These are phyloP conservation scores for Aspergillus brasiliensis DNA, from an alignment of 2,329 filamentous ascomycete genomes.

Conservation along the genomic window DNA sequence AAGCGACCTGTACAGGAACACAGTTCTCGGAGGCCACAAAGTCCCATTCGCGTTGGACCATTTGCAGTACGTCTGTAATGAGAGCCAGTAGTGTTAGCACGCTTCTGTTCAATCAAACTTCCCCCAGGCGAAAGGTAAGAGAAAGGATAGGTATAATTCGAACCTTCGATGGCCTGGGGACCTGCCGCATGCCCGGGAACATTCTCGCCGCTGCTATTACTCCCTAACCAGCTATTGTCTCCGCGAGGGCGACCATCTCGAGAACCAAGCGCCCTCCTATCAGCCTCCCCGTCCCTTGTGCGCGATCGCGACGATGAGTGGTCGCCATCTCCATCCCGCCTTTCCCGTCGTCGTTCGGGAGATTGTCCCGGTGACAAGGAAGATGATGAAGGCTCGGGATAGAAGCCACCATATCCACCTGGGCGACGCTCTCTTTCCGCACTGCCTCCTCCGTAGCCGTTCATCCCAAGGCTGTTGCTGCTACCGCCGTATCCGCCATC, in stretches of 20 bases:
- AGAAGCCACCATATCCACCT: constrained; percentile 50
- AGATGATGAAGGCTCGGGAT: constrained; percentile 33
- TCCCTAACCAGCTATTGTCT: constrained; percentile 25
- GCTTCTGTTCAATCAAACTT: background rate
- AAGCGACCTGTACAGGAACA: constrained; percentile 88
- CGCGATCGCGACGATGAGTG: constrained; percentile 38
- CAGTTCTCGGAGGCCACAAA: constrained; percentile 88
- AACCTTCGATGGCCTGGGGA: constrained; percentile 42
- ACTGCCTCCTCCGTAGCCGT: constrained; percentile 32
- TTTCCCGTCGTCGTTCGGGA: constrained; percentile 36
- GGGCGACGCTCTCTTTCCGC: constrained; percentile 39
- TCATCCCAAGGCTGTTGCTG: constrained; percentile 33
- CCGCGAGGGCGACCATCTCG: constrained; percentile 30
- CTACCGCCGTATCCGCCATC: constrained; percentile 36
- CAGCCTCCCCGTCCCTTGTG: constrained; percentile 36
- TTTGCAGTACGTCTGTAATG: constrained; percentile 65
- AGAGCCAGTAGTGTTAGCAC: background rate
- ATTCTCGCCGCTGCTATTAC: constrained; percentile 25
- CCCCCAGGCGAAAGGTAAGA: background rate
- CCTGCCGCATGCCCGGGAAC: constrained; percentile 22
- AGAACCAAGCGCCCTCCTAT: constrained; percentile 29
- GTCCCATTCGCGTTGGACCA: constrained; percentile 87
- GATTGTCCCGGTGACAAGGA: constrained; percentile 31
- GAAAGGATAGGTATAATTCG: constrained; percentile 9
- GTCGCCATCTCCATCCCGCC: constrained; percentile 33